Base-by-base conservation (phyloP, 108 stramenopile genomes). In the Pseudonitzschia multiseries region DNA sequence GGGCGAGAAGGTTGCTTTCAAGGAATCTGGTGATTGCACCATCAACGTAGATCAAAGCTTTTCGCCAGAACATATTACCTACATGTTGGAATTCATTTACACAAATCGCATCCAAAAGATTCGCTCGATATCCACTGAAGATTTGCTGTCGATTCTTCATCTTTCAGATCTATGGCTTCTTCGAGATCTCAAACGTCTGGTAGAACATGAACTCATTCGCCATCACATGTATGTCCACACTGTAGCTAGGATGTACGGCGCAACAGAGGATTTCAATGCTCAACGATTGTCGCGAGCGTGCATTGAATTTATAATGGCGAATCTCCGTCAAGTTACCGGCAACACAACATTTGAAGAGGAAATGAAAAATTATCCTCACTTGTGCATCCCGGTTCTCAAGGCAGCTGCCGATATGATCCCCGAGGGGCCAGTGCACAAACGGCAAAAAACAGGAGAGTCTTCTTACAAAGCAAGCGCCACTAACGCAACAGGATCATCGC, bases 81-180 rank as follows among this genome's bases (percentile, higher is more conserved):
- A 85, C 71, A 89, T 94, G 90, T 64, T 98, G 61, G 97, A 98
- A 81, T 98, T 95, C 78, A 72, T 98, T 60, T 98, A 98, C 86
- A 94, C 96, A 29, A 97, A 98, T 76, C 90, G 96, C 21, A 90
- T 99, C 17, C 71, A 78, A 74, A 79, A 71, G 41, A 79, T 97
- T 32, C 71, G 76, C 46, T 62, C 21, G 50, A 73, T 88, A 46
- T 73, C 76, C 22, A 87, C 91, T 4, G 91, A 94, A 50, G 94
- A 96, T 60, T 70, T 97, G 33, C 80, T 96, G 0, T 76, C 72
- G 20, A 74, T 95, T 24, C 73, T 97, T 33, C 87, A 92, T 70
- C 73, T 95, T 3, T 84, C 92, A 22, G 93, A 97, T 60, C 82
- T 83, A 76, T 97, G 93, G 93, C 77, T 93, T 24, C 83, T 97